Base-by-base conservation (phyloP, 306 rosid genomes). In the Prinsepia uniflora region DNA sequence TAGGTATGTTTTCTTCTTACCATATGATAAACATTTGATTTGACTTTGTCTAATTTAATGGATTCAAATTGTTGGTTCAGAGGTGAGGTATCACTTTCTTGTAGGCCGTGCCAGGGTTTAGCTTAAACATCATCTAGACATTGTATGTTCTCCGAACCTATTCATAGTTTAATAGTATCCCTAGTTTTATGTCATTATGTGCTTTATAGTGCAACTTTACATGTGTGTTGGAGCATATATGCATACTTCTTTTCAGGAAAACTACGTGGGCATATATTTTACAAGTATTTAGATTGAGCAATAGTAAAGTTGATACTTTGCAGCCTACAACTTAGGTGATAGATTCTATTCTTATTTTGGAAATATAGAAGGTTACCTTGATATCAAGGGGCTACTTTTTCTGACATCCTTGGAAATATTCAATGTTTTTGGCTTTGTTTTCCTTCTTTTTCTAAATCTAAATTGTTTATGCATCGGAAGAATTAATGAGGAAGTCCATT, bases 1-100 rank as follows among this genome's bases (percentile, higher is more conserved):
- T 60, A 89, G 96, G 96, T 83, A 80, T 57, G 52, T 63, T 65
- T 30, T 79, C 57, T 61, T 56, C 42, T 57, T 72, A 24, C 43
- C 64, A 50, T 24, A n/a, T 70, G 50, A 10, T 74, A 19, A n/a
- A 59, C 58, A 11, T 49, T 8, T 66, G 46, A 47, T 44, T n/a
- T 70, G 17, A 22, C n/a, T 30, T 18, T 59, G 43, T 13, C 30
- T 30, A 18, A 34, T 34, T 13, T 18, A 6, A 36, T 59, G 44
- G 18, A 34, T 59, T 30, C 6, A 4, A 13, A 59, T 59, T 0
- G 12, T 30, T 39, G 6, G 11, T 34, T 34, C 43, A 30, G 17
- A 59, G 44, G 17, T 59, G n/a, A 57, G 17, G n/a, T 34, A 34
- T 34, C 43, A 14, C 44, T 30, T 34, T 10, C 14, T 30, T 59